phyloP scores from a whole-genome alignment of 2,329 filamentous ascomycete genomes.

The Nemania diffusa region DNA sequence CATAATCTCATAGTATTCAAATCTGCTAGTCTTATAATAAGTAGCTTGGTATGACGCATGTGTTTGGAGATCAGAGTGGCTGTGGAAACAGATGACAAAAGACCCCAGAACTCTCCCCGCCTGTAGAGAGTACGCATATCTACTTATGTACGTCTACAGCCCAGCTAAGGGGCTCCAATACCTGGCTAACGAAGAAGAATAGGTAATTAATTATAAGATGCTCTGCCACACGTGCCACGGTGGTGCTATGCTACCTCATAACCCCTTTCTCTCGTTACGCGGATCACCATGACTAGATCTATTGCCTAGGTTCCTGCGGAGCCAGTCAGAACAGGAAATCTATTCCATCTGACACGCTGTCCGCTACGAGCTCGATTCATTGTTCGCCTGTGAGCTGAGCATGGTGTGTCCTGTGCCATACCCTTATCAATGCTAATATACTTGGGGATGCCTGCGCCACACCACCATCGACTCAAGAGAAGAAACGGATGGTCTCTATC shows the following conservation, averaged over 20 bases:
- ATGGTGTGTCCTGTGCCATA: not conserved
- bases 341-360: not conserved
- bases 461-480: not conserved
- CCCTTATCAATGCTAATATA: not conserved
- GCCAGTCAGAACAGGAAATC: not conserved
- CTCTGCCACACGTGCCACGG: conserved; percentile 23
- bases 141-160: not conserved
- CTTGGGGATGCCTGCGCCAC: not conserved
- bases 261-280: conserved; percentile 17
- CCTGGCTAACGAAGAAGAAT: not conserved
- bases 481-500: too few relatives aligned
- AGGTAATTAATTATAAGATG: conserved; percentile 5
- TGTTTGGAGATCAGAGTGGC: conserved; percentile 23
- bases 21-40: not conserved
- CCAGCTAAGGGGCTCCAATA: not conserved
- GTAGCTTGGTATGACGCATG: conserved; percentile 25
- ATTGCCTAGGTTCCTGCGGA: conserved; percentile 7
- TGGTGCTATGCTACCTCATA: conserved; percentile 9
- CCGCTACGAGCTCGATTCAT: not conserved
- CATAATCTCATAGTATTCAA: not conserved
- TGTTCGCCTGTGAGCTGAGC: not conserved
- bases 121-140: not conserved
- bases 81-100: conserved; percentile 28
- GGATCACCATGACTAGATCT: conserved; percentile 10
- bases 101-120: not conserved